Percentiles rank a stretch among this genome's conserved stretches.
Conservation (phyloP, 1,284 basidiomycete genomes). For the Naganishia sp. region DNA sequence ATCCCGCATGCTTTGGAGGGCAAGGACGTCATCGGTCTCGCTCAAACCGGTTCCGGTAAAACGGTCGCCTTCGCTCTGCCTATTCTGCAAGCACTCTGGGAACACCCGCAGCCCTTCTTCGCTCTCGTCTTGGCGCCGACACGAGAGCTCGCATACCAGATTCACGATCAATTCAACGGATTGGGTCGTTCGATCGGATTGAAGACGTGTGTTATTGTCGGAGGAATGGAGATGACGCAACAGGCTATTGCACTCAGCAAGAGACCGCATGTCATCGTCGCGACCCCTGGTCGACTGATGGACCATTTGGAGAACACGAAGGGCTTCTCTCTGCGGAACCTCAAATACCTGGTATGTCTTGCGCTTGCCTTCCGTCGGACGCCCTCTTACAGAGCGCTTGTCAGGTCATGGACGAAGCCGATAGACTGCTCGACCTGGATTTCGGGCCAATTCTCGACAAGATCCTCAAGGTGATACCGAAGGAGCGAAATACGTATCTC, state of each 20-base stretch:
- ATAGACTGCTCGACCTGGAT: constrained; percentile 94
- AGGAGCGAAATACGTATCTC: constrained; percentile 90
- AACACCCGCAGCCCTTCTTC: constrained; percentile 90
- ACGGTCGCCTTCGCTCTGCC: constrained; percentile 97
- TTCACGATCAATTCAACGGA: constrained; percentile 91
- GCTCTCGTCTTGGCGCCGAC: constrained; percentile 94
- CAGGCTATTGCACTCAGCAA: constrained; percentile 94
- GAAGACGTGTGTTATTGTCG: constrained; percentile 86
- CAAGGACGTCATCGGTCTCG: constrained; percentile 95
- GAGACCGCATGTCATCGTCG: constrained; percentile 91
- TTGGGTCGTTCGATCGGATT: constrained; percentile 93
- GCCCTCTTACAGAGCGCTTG: constrained; percentile 18
- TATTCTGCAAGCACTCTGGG: constrained; percentile 95
- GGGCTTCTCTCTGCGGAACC: constrained; percentile 82
- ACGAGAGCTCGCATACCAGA: constrained; percentile 95
- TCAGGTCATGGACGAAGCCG: constrained; percentile 95
- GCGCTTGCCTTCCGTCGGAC: neutral
- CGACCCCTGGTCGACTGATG: constrained; percentile 90
- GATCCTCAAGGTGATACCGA: constrained; percentile 92
- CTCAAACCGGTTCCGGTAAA: constrained; percentile 96
- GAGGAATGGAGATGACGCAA: constrained; percentile 91
- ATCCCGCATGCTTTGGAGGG: constrained; percentile 88
- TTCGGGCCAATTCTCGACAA: constrained; percentile 97
- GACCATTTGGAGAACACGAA: constrained; percentile 98
- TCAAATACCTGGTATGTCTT: constrained; percentile 81